These are phyloP conservation scores for Neofusicoccum kwambonambiense DNA, from an alignment of 2,329 filamentous ascomycete species.

Conservation along the genomic window DNA sequence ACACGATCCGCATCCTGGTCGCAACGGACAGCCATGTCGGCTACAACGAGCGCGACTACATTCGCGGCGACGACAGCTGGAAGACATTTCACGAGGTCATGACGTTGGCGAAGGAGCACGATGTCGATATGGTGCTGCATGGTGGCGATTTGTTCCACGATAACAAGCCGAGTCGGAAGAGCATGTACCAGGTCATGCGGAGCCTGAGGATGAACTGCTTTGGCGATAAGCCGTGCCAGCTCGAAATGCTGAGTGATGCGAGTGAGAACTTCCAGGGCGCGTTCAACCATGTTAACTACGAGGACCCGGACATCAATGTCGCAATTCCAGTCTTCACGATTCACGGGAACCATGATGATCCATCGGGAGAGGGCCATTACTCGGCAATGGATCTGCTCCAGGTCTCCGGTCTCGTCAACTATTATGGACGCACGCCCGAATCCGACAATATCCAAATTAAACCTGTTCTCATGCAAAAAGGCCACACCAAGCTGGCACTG, in stretches of 20 bases:
- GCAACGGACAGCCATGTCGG: conserved; percentile 98
- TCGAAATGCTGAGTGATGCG: conserved; percentile 92
- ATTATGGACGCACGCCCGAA: conserved; percentile 88
- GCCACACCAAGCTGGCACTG: conserved; percentile 84
- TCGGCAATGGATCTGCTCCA: conserved; percentile 90
- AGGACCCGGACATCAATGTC: conserved; percentile 95
- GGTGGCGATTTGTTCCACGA: conserved; percentile 97
- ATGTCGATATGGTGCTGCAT: conserved; percentile 97
- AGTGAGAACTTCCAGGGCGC: conserved; percentile 86
- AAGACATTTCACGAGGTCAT: conserved; percentile 94
- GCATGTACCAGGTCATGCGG: conserved; percentile 96
- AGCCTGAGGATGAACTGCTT: conserved; percentile 90
- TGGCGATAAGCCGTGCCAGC: conserved; percentile 90
- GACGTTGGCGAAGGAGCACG: conserved; percentile 77
- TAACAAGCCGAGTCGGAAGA: conserved; percentile 93
- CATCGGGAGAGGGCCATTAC: conserved; percentile 90
- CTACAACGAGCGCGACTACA: conserved; percentile 87
- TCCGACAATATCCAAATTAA: conserved; percentile 92
- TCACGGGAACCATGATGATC: conserved; percentile 97
- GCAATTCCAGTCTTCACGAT: conserved; percentile 98
- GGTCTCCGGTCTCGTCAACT: conserved; percentile 88
- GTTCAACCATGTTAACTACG: conserved; percentile 95
- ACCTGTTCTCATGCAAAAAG: conserved; percentile 90
- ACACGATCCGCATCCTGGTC: conserved; percentile 92
- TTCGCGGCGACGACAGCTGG: conserved; percentile 97